Percentiles rank a stretch among this genome's conserved stretches.
phyloP scores from a whole-genome alignment of 2,329 filamentous ascomycete genomes.

The Dactylella cylindrospora region DNA sequence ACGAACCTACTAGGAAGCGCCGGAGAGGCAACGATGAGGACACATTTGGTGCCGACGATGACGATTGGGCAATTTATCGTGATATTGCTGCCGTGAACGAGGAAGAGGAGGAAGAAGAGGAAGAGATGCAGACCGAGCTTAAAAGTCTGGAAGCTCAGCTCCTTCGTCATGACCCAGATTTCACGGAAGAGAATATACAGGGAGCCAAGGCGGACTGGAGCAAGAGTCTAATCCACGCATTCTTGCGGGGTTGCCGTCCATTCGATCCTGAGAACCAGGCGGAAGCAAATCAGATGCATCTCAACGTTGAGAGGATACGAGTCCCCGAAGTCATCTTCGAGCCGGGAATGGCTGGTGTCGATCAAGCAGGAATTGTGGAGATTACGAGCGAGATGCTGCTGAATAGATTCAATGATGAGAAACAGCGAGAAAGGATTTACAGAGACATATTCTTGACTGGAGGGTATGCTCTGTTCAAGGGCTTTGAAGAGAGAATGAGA shows the following conservation, averaged over 20 bases:
- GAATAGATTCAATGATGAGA: conserved; percentile 67
- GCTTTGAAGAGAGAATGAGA: conserved; percentile 79
- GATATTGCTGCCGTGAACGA: conserved; percentile 78
- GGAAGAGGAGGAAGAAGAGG: conserved; percentile 82
- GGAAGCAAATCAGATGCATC: conserved; percentile 82
- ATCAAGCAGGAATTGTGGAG: conserved; percentile 91
- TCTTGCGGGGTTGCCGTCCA: conserved; percentile 81
- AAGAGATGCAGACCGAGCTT: conserved; percentile 74
- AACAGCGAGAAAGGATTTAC: conserved; percentile 57
- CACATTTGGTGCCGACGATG: conserved; percentile 93
- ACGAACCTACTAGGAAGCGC: conserved; percentile 70
- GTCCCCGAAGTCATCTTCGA: conserved; percentile 93
- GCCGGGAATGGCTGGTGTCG: conserved; percentile 83
- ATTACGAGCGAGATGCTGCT: conserved; percentile 87
- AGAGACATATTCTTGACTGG: conserved; percentile 91
- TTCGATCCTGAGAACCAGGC: conserved; percentile 78
- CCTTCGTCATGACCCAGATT: conserved; percentile 79
- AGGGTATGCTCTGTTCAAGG: conserved; percentile 82
- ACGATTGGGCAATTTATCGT: conserved; percentile 96
- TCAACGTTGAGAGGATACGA: conserved; percentile 94
- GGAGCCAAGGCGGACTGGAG: conserved; percentile 95
- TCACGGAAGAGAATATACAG: conserved; percentile 87
- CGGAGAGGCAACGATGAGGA: conserved; percentile 80
- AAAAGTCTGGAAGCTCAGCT: conserved; percentile 80
- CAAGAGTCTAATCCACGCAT: conserved; percentile 85